phyloP scores from a whole-genome alignment of 2,329 filamentous ascomycete genomes.

The Nemania sp. region DNA sequence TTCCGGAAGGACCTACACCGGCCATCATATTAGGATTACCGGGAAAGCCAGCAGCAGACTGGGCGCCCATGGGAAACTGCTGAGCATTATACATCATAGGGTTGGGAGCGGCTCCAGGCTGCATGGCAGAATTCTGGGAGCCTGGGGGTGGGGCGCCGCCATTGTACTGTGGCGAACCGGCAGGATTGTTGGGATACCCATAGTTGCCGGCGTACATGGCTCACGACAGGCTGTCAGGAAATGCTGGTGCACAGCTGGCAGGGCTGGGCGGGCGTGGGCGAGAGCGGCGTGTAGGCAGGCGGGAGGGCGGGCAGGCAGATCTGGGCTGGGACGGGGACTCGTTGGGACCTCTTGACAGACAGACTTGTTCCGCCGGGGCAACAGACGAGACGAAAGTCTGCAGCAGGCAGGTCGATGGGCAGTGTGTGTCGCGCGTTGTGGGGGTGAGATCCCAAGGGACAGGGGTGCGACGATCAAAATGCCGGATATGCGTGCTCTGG shows the following conservation, averaged over 20 bases:
- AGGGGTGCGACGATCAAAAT: constrained; percentile 49
- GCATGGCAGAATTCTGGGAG: constrained; percentile 60
- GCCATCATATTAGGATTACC: constrained; percentile 68
- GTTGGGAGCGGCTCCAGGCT: constrained; percentile 56
- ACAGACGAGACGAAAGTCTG: constrained; percentile 40
- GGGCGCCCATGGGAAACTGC: constrained; percentile 67
- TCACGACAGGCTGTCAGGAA: constrained; percentile 50
- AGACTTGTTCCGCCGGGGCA: constrained; percentile 44
- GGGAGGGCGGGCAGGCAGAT: too few relatives aligned
- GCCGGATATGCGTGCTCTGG: constrained; percentile 27
- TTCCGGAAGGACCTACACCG: constrained; percentile 64
- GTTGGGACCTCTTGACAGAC: constrained; percentile 44
- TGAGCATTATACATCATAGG: constrained; percentile 70
- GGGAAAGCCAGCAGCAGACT: constrained; percentile 59
- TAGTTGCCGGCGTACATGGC: constrained; percentile 69
- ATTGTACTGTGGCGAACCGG: constrained; percentile 63
- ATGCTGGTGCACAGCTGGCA: constrained; percentile 48
- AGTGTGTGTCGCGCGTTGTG: constrained; percentile 48
- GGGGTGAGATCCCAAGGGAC: constrained; percentile 46
- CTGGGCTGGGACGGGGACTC: constrained; percentile 46
- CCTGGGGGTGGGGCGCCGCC: constrained; percentile 56
- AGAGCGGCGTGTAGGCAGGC: constrained; percentile 30
- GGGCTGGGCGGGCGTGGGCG: constrained; percentile 47
- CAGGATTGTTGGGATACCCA: constrained; percentile 64
- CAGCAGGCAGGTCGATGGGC: constrained; percentile 32